These are phyloP conservation scores for Colletotrichum filicis DNA, from an alignment of 2,329 filamentous ascomycete genomes.

Conservation along the genomic window DNA sequence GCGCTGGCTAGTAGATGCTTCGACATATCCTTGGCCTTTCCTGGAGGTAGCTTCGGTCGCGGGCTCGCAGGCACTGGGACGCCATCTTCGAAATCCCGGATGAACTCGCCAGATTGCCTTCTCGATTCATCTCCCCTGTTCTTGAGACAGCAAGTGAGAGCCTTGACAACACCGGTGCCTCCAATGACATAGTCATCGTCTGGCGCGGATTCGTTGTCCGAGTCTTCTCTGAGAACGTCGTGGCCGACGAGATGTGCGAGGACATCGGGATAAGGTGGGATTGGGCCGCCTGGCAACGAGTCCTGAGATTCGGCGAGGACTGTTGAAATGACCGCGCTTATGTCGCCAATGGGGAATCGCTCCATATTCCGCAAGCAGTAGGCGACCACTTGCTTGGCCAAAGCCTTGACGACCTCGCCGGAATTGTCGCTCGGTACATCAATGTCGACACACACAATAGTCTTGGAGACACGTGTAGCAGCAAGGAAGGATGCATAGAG, in stretches of 20 bases:
- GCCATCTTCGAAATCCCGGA: constrained; percentile 63
- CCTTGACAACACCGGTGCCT: constrained; percentile 94
- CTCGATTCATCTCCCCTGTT: constrained; percentile 77
- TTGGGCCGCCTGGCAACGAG: constrained; percentile 39
- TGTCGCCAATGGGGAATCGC: constrained; percentile 74
- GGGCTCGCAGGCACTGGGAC: constrained; percentile 50
- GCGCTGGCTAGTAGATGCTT: constrained; percentile 89
- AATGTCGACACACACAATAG: constrained; percentile 90
- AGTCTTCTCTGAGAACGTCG: constrained; percentile 61
- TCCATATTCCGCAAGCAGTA: constrained; percentile 96
- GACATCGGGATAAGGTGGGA: constrained; percentile 77
- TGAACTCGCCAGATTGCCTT: constrained; percentile 62
- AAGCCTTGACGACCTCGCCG: constrained; percentile 90
- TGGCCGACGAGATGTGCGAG: constrained; percentile 88
- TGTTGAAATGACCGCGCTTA: constrained; percentile 53
- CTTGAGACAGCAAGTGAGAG: constrained; percentile 87
- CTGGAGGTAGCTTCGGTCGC: constrained; percentile 52
- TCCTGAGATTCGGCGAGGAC: constrained; percentile 51
- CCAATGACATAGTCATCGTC: constrained; percentile 97
- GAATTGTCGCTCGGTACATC: constrained; percentile 84
- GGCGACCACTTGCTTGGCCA: constrained; percentile 93
- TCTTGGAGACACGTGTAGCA: constrained; percentile 84
- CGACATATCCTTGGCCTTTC: constrained; percentile 90
- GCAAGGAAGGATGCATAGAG: constrained; percentile 92
- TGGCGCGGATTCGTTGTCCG: constrained; percentile 76